Evolutionary conservation across 2,329 filamentous ascomycete species (phyloP), one percentile per base, ranked within the genome.

Genomic region (Beauveria scarabaeidicola): DNA sequence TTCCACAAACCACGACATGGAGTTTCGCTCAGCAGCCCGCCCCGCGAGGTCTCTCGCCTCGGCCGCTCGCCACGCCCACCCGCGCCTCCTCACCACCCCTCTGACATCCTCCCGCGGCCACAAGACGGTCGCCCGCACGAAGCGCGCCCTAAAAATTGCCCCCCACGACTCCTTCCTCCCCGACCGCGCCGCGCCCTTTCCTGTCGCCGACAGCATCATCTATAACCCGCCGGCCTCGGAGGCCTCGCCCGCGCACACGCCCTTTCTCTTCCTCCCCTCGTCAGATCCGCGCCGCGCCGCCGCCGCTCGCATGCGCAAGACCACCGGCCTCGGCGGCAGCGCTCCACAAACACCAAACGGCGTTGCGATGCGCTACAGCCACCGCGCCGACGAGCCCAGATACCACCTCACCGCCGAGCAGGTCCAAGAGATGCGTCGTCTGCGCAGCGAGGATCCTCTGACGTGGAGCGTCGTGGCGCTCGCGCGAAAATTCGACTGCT

Each of bases 261-360:
- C 84, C 60, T 80, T 85, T 73, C 81, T 84, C 69, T 87, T 87
- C 73, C 79, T 87, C 32, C 84, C 84, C 58, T 77, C 75, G 54
- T 71, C 68, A 64, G 82, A 85, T 67, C 80, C 81, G 17, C 78
- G 81, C 51, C 78, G 81, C 29, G 72, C 74, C 56, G 76, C 77
- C 51, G 77, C 80, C 69, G 72, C 81, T 44, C 71, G 74, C 17
- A 69, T 74, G 44, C 75, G 82, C 38, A 71, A 79, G 60, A 69
- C 70, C 61, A 67, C 68, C 36, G 67, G 71, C 13, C 59, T 66
- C 29, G 68, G 27, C 66, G 8, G 54, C 67, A 8, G 48, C 65
- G 1, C 53, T 61, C 61, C 38, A n/a, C 15, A 41, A 17, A n/a
- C 21, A 25, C 43, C 10, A 7, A 61, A 61, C n/a, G 64, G 68